Conservation (phyloP, 208 protist genomes). For the Angomonas deanei region DNA sequence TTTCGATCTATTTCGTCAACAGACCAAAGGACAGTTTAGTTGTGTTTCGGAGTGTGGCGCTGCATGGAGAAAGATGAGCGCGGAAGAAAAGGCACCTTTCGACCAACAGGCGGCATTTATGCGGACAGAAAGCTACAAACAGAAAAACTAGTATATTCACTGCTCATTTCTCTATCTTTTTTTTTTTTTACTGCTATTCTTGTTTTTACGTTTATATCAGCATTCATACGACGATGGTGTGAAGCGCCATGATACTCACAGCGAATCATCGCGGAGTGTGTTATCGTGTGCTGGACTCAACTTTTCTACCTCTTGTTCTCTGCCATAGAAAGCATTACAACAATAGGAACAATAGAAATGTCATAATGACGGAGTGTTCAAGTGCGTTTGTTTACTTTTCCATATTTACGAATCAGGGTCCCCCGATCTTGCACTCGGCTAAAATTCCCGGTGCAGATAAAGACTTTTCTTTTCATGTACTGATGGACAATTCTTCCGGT, state of each 20-base stretch:
- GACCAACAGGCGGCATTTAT: conserved; percentile 4
- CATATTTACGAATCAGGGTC: conserved; percentile 65
- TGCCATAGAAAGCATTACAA: no score
- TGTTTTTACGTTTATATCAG: neutral
- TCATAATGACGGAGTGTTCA: no score
- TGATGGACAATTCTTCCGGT: neutral
- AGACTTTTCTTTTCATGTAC: neutral
- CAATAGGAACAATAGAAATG: no score
- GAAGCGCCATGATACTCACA: no score
- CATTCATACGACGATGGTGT: neutral
- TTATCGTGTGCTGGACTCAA: no score
- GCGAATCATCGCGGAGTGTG: no score
- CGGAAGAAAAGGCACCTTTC: conserved; percentile 1
- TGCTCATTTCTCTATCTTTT: neutral
- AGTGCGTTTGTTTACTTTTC: conserved; percentile 62
- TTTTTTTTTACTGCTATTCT: conserved; percentile 4
- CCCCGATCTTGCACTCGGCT: conserved; percentile 74
- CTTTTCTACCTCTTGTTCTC: no score
- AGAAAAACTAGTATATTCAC: neutral
- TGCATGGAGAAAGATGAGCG: neutral
- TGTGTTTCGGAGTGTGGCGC: neutral
- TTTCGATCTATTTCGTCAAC: neutral
- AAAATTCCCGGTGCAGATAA: conserved; percentile 22
- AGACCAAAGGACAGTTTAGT: neutral
- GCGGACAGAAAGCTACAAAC: neutral